These are phyloP conservation scores for Talaromyces funiculosus DNA, from an alignment of 2,329 filamentous ascomycete genomes.

Conservation along the genomic window DNA sequence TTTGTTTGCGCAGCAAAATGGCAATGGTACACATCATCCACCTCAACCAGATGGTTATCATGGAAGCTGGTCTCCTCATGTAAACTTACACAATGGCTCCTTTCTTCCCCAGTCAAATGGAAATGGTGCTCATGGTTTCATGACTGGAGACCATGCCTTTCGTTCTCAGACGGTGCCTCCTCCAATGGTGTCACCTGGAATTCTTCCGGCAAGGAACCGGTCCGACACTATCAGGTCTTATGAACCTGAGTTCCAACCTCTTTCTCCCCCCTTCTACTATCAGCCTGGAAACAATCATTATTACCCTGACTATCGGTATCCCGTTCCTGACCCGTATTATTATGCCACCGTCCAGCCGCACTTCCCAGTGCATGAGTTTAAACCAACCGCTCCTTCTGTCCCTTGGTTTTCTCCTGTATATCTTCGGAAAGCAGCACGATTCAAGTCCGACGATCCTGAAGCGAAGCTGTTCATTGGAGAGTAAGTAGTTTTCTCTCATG, in stretches of 20 bases:
- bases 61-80: not conserved
- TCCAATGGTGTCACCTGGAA: not conserved
- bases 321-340: not conserved
- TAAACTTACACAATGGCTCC: not conserved
- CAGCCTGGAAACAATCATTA: not conserved
- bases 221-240: not conserved
- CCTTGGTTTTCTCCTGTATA: not conserved
- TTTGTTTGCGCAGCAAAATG: not conserved
- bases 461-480: slow-evolving; percentile 12
- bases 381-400: not conserved
- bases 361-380: not conserved
- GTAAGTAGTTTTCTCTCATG: not conserved
- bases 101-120: not conserved
- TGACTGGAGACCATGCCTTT: not conserved
- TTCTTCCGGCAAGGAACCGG: not conserved
- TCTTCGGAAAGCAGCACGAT: not conserved
- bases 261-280: not conserved
- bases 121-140: not conserved
- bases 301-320: not conserved
- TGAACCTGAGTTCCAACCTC: not conserved
- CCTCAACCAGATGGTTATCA: not conserved
- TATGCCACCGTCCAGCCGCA: not conserved
- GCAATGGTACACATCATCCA: not conserved
- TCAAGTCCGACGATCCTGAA: not conserved
- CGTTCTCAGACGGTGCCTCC: not conserved